A percentile compares a stretch with the other conserved stretches of the same genome.
These are phyloP conservation scores for Pharus latifolius DNA, from an alignment of 176 grass and related monocot species.

Conservation along the genomic window DNA sequence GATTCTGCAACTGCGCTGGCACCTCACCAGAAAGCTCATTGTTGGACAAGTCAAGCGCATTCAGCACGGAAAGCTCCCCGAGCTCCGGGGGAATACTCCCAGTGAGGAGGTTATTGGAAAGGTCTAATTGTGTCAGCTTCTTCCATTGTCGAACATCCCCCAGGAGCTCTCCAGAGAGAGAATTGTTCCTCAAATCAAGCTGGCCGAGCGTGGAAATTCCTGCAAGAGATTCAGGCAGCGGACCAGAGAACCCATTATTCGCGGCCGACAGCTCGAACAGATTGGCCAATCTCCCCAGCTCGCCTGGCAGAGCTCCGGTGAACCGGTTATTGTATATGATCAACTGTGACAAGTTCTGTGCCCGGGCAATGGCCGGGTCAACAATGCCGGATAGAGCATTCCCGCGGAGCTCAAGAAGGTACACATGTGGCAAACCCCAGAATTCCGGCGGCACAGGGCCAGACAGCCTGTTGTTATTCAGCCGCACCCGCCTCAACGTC, in stretches of 20 bases:
- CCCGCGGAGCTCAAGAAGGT: slow-evolving; percentile 45
- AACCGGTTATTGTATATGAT: slow-evolving; percentile 56
- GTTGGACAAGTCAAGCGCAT: slow-evolving; percentile 54
- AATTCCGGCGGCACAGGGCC: slow-evolving; percentile 45
- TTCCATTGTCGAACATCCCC: slow-evolving; percentile 16
- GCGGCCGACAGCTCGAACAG: slow-evolving; percentile 40
- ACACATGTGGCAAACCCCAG: slow-evolving; percentile 57
- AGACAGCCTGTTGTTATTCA: slow-evolving; percentile 46
- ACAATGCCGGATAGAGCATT: slow-evolving; percentile 62
- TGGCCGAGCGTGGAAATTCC: slow-evolving; percentile 11
- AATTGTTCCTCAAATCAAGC: slow-evolving; percentile 67
- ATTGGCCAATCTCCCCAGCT: slow-evolving; percentile 34
- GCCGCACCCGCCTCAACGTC: slow-evolving; percentile 45
- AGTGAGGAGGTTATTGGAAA: slow-evolving; percentile 50
- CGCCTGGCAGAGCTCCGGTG: slow-evolving; percentile 47
- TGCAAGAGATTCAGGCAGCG: slow-evolving; percentile 24
- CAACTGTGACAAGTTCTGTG: slow-evolving; percentile 49
- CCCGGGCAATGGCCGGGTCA: slow-evolving; percentile 37
- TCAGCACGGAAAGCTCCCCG: slow-evolving; percentile 22
- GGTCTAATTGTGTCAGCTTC: slow-evolving; percentile 30
- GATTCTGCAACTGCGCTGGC: slow-evolving; percentile 34
- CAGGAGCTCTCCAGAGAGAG: slow-evolving; percentile 54
- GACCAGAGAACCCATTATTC: slow-evolving; percentile 49
- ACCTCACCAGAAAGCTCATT: slow-evolving; percentile 59
- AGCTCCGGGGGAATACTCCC: slow-evolving; percentile 64